Conservation (phyloP, 805 yeast genomes). For the Cyberlindnera bimundalis region DNA sequence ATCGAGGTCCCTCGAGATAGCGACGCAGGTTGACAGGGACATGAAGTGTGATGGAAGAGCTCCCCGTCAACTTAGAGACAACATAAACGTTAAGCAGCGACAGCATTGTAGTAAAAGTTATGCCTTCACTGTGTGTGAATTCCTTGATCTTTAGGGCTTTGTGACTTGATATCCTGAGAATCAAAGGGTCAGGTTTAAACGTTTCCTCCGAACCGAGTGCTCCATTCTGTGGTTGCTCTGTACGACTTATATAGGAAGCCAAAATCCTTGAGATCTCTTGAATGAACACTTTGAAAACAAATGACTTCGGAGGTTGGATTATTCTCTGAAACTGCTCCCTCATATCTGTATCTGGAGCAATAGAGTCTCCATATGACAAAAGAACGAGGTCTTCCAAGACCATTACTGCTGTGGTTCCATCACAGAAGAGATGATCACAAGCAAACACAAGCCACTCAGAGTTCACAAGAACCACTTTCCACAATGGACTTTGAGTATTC, state of each 20-base stretch:
- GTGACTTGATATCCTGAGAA: slow-evolving; percentile 1
- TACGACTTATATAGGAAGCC: background rate
- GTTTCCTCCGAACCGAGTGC: background rate
- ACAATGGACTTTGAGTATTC: background rate
- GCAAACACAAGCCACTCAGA: slow-evolving; percentile 12
- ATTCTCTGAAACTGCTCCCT: background rate
- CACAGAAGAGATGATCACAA: slow-evolving; percentile 11
- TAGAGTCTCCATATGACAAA: slow-evolving; percentile 1
- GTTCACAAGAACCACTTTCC: slow-evolving; percentile 7
- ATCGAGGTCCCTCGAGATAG: slow-evolving; percentile 1
- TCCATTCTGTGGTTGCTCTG: background rate
- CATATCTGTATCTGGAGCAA: slow-evolving; percentile 5
- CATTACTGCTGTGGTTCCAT: slow-evolving; percentile 12
- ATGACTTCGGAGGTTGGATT: slow-evolving; percentile 3
- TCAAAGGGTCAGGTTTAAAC: background rate
- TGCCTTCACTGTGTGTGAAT: slow-evolving; percentile 5
- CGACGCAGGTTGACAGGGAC: slow-evolving; percentile 13
- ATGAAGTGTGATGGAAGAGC: background rate
- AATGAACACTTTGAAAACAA: background rate
- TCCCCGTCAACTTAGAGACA: background rate
- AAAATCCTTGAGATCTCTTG: background rate
- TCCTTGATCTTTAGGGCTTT: slow-evolving; percentile 3
- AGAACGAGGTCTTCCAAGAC: slow-evolving; percentile 12
- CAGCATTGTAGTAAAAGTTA: slow-evolving; percentile 10
- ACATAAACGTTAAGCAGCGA: slow-evolving; percentile 1